Base-by-base conservation (phyloP, 2,329 filamentous ascomycete species). In the Trichophyton rubrum region DNA sequence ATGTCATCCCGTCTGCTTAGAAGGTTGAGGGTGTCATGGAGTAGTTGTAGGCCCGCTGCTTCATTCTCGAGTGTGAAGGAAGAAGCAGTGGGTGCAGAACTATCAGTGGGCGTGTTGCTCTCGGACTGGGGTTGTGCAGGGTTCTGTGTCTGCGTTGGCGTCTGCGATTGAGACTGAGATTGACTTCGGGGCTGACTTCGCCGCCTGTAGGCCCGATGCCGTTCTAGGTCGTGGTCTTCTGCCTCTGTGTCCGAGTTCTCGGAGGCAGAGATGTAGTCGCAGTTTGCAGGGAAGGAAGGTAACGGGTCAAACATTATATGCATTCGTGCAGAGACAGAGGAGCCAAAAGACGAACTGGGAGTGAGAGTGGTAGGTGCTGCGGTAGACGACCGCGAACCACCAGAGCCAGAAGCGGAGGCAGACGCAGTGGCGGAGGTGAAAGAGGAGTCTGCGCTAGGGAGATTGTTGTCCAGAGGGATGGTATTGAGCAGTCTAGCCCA, bases 401-500 rank as follows among this genome's bases (percentile, higher is more conserved):
- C 11, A 30, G 49, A 53, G n/a, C 9, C 27, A 20, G 55, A 27
- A 17, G 55, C 30, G 8, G 66, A 67, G 7, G 67, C 66, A 24
- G 70, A 67, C 24, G 71, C 68, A 15, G 69, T 68, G 8, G 67
- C 68, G 33, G 88, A 91, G 0, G 85, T 82, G 70, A 96, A 96
- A 0, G 90, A 96, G 0, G 90, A 91, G 33, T 88, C 84, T 1
- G 84, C 82, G 66, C 88, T 95, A 0, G 90, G 89, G 2, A 89
- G 81, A 63, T 89, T 86, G 15, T 87, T 85, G 70, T 96, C 90
- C 0, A 89, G 89, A 0, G 88, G 86, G 63, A 96, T 81, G 0
- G 89, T 95, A 5, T 82, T 86, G 61, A 90, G 78, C 59, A 96
- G 83, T 2, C 85, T 89, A 62, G 92, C 87, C 91, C 91, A 96